Base-by-base conservation (phyloP, 2,329 filamentous ascomycete species). In the Fusarium buxicola region DNA sequence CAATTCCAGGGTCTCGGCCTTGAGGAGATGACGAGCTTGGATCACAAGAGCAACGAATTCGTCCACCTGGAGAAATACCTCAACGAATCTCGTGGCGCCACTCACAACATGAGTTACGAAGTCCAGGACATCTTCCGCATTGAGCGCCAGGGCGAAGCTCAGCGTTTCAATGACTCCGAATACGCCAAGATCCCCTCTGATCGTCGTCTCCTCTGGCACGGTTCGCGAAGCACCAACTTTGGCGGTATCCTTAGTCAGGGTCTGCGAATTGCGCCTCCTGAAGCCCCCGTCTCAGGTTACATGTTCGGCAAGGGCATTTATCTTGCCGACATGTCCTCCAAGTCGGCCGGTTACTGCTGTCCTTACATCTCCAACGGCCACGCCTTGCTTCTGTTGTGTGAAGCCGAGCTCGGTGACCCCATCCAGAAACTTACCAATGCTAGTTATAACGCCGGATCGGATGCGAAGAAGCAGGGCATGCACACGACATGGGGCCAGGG, bases 271-370 rank as follows among this genome's bases (percentile, higher is more conserved):
- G 93, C 93, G 7, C 93, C 93, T 0, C 89, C 90, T 0, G 89
- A 96, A 74, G 92, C 92, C 0, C 93, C 92, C 0, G 88, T 88
- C 0, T 85, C 82, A 5, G 92, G 92, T 2, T 93, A 94, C 79
- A 94, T 94, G 90, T 96, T 96, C 66, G 92, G 90, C 55, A 96
- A 96, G 75, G 92, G 92, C 39, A 90, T 96, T 41, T 96, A 96
- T 72, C 84, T 96, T 3, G 92, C 92, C 3, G 92, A 96, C 70
- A 93, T 93, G 83, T 90, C 87, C 0, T 90, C 86, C 73, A 96
- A 96, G 77, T 92, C 89, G 3, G 92, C 92, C 13, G 86, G 86
- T 68, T 96, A 96, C 78, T 95, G 92, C 73, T 84, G 76, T 48
- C 73, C 86, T 0, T 73, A 77, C 63, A 83, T 79, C 58, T 90